Evolutionary conservation across 345 rosid species (phyloP).

Genomic region (thale cress (Arabidopsis thaliana)): TAIR10.1 NC_003074.8:12955001-12955500

Average conservation of each 20-base stretch:
- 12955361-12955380: constrained; percentile 86
- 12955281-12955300: not conserved
- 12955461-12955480: constrained; percentile 58
- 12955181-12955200: too few relatives aligned
- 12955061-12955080: constrained; percentile 88
- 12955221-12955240: not conserved
- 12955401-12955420: constrained; percentile 96
- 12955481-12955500: not conserved
- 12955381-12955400: constrained; percentile 95
- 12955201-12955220: too few relatives aligned
- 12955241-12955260: constrained; percentile 1
- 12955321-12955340: constrained; percentile 58
- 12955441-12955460: constrained; percentile 93
- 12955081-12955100: constrained; percentile 93
- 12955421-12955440: constrained; percentile 98
- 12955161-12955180: constrained; percentile 4
- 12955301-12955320: not conserved
- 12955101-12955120: constrained; percentile 88
- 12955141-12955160: constrained; percentile 79
- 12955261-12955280: not conserved
- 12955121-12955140: constrained; percentile 91
- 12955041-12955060: constrained; percentile 83
- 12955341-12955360: constrained; percentile 87
- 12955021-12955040: constrained; percentile 39
- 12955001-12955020: not conserved